Conservation (phyloP, 2,329 filamentous ascomycete genomes). For the Periconia macrospinosa region DNA sequence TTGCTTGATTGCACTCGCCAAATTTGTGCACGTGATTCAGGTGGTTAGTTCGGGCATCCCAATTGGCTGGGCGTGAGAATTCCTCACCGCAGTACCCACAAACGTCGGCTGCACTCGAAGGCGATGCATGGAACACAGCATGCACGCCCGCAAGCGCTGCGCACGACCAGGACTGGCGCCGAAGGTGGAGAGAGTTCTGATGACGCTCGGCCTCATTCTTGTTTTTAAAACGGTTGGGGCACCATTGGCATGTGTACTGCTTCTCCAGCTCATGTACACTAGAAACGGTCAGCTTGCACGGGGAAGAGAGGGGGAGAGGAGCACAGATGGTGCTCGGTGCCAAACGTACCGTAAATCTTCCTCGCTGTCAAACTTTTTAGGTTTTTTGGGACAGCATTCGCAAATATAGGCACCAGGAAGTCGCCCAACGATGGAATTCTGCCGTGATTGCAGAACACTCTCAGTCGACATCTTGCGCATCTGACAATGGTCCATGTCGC, state of each 20-base stretch:
- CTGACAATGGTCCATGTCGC: conserved; percentile 43
- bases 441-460: conserved; percentile 49
- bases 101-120: conserved; percentile 67
- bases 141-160: conserved; percentile 74
- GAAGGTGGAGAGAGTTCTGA: conserved; percentile 90
- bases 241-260: conserved; percentile 91
- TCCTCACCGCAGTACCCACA: conserved; percentile 97
- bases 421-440: conserved; percentile 52
- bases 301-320: conserved; percentile 19
- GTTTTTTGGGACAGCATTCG: conserved; percentile 96
- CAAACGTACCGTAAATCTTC: conserved; percentile 84
- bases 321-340: no score
- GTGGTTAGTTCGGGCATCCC: conserved; percentile 84
- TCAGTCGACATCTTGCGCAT: conserved; percentile 54
- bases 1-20: conserved; percentile 94
- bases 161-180: conserved; percentile 95
- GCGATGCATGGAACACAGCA: conserved; percentile 84
- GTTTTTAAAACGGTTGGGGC: conserved; percentile 96
- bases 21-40: conserved; percentile 94
- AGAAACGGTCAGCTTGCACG: conserved; percentile 20
- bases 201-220: conserved; percentile 98
- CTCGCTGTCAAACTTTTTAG: conserved; percentile 86
- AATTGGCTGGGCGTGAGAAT: conserved; percentile 79
- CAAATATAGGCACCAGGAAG: conserved; percentile 70
- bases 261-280: conserved; percentile 93